Percentiles rank a stretch among this genome's conserved stretches.
phyloP scores from a whole-genome alignment of 148 eudicot species.

The Chenopodium quinoa region DNA sequence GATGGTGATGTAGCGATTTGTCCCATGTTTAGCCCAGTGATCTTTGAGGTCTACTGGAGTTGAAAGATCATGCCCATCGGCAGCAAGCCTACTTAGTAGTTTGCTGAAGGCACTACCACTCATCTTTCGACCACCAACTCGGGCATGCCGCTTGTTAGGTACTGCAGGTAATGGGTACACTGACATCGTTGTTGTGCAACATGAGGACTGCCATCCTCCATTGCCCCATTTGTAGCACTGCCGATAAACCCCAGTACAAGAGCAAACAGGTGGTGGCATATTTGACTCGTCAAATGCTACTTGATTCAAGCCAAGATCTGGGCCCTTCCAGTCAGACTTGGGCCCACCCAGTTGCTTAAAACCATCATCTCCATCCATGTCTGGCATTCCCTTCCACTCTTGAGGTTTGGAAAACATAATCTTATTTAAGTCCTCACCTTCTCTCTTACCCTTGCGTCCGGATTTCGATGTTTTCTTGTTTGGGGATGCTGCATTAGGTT shows the following conservation, averaged over 20 bases:
- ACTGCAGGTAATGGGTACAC: conserved; percentile 81
- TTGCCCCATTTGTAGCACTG: conserved; percentile 98
- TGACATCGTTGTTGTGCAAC: conserved; percentile 86
- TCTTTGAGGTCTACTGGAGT: conserved; percentile 81
- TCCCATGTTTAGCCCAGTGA: conserved; percentile 96
- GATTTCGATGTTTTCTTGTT: conserved; percentile 50
- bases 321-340: conserved; percentile 72
- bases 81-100: conserved; percentile 75
- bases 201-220: conserved; percentile 98
- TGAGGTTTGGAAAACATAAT: conserved; percentile 45
- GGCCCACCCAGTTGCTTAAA: conserved; percentile 34
- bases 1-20: conserved; percentile 94
- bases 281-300: conserved; percentile 77
- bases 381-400: conserved; percentile 54
- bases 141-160: conserved; percentile 82
- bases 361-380: conserved; percentile 32
- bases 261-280: conserved; percentile 90
- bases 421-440: conserved; percentile 58
- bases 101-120: conserved; percentile 92
- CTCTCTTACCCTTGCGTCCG: conserved; percentile 53
- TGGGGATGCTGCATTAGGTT: conserved; percentile 40
- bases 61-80: conserved; percentile 82
- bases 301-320: conserved; percentile 81
- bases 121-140: conserved; percentile 94
- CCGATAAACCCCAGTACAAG: conserved; percentile 77